These are phyloP conservation scores for Lepiota venenata DNA, from an alignment of 768 basidiomycete species.

Conservation along the genomic window DNA sequence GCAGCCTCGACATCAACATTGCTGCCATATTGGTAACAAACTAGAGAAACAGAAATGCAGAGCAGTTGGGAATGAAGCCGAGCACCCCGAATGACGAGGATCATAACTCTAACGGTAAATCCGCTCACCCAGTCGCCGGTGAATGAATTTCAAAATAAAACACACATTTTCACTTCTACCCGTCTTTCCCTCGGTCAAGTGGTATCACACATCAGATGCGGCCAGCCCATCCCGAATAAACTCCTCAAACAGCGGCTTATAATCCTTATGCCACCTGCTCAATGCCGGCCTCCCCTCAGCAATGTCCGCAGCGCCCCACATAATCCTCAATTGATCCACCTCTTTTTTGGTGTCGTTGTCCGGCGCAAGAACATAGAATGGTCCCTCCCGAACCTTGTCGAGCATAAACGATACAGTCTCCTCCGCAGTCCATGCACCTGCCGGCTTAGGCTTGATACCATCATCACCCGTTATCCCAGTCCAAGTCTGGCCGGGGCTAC, in stretches of 20 bases:
- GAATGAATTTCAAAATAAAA: too few relatives aligned
- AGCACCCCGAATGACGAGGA: too few relatives aligned
- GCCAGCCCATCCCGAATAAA: constrained; percentile 64
- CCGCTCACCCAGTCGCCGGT: too few relatives aligned
- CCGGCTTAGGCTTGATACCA: constrained; percentile 50
- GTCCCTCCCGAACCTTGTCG: constrained; percentile 74
- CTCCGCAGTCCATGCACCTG: constrained; percentile 86
- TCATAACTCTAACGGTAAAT: too few relatives aligned
- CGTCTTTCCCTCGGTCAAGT: too few relatives aligned
- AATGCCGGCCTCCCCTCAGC: constrained; percentile 85
- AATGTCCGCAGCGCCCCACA: constrained; percentile 87
- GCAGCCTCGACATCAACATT: too few relatives aligned
- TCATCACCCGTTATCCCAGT: constrained; percentile 64
- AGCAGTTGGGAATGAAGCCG: too few relatives aligned
- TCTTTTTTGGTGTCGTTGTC: constrained; percentile 86
- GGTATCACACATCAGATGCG: constrained; percentile 23
- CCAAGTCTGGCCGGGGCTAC: constrained; percentile 84
- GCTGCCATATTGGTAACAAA: too few relatives aligned
- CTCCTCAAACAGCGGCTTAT: constrained; percentile 76
- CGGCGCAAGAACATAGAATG: constrained; percentile 92
- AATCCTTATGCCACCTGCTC: constrained; percentile 80
- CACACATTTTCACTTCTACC: too few relatives aligned
- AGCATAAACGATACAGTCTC: constrained; percentile 89
- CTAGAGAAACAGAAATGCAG: too few relatives aligned
- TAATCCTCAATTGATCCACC: constrained; percentile 83